Base-by-base conservation (phyloP, 2,329 filamentous ascomycete species). In the Arthrobotrys musiformis region DNA sequence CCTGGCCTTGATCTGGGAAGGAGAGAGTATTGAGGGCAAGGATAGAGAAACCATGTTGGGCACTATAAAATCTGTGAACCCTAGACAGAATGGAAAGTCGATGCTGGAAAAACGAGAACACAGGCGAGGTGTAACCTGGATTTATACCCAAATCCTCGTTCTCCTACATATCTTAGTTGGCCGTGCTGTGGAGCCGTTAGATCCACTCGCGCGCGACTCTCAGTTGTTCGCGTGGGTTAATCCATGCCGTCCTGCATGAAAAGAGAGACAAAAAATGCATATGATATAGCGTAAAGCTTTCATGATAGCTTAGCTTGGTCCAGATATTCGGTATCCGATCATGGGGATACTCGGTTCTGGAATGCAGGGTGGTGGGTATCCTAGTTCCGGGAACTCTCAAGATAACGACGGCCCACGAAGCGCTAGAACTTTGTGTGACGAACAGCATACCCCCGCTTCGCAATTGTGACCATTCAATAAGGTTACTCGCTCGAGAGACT, bases 1-100 rank as follows among this genome's bases (percentile, higher is more conserved):
- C 75, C 80, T 83, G 22, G 82, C 81, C 79, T 83, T 84, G 67
- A 84, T 79, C 44, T 79, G 79, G 26, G 79, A 79, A 2, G 82
- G 81, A 54, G 82, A 61, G 8, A 66, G 73, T 30, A 77, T 28
- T 19, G 56, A 64, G 13, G 70, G 70, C 50, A 76, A 50, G 28
- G 63, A 69, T 44, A 76, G 37, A 22, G 70, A 76, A 30, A 77
- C 73, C 73, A 77, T 77, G 50, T 77, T 77, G 66, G 44, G 52
- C 33, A 22, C 2, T 60, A 48, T 58, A 30, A 24, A 60, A 44
- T 4, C 40, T 62, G 63, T n/a, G 19, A 70, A 48, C 40, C 60
- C 42, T 60, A 24, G 26, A 26, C 6, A 48, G 24, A 67, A 58
- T 60, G 44, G 50, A 61, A 70, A 69, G 66, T 54, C 52, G 66